phyloP scores from a whole-genome alignment of 116 monocot species.

The Posidonia oceanica region DNA sequence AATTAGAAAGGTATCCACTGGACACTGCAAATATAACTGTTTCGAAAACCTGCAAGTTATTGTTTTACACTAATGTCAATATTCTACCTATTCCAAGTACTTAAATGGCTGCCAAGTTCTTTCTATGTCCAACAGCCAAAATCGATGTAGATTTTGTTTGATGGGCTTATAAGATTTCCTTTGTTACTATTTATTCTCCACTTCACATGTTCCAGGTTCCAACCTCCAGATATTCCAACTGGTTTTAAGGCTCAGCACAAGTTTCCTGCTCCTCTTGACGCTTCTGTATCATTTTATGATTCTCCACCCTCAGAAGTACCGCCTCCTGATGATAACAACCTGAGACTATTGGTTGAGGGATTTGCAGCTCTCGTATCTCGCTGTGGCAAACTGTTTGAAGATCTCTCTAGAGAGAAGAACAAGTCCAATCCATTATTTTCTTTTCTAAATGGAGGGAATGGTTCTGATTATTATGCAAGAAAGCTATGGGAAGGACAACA shows the following conservation, averaged over 20 bases:
- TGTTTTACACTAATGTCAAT: neutral
- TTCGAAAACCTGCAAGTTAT: no score
- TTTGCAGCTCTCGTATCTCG: constrained; percentile 81
- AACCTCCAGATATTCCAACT: constrained; percentile 60
- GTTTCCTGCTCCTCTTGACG: constrained; percentile 37
- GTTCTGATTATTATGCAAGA: constrained; percentile 64
- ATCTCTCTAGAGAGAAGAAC: constrained; percentile 78
- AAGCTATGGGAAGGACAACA: constrained; percentile 90
- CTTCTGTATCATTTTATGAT: constrained; percentile 20
- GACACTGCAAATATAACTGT: no score
- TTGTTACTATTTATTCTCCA: neutral
- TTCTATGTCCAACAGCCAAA: no score
- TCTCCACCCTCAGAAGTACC: constrained; percentile 62
- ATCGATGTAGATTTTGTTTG: neutral
- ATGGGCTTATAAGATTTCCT: neutral
- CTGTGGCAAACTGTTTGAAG: constrained; percentile 82
- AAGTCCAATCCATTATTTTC: constrained; percentile 67
- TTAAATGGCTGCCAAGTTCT: no score
- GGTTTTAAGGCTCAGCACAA: constrained; percentile 62
- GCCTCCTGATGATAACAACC: constrained; percentile 67
- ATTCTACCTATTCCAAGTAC: no score
- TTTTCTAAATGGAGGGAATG: constrained; percentile 76
- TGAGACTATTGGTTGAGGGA: constrained; percentile 71
- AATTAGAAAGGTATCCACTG: constrained; percentile 49
- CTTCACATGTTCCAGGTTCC: constrained; percentile 41